phyloP scores from a whole-genome alignment of 306 rosid species.

The Castanea crenata region DNA sequence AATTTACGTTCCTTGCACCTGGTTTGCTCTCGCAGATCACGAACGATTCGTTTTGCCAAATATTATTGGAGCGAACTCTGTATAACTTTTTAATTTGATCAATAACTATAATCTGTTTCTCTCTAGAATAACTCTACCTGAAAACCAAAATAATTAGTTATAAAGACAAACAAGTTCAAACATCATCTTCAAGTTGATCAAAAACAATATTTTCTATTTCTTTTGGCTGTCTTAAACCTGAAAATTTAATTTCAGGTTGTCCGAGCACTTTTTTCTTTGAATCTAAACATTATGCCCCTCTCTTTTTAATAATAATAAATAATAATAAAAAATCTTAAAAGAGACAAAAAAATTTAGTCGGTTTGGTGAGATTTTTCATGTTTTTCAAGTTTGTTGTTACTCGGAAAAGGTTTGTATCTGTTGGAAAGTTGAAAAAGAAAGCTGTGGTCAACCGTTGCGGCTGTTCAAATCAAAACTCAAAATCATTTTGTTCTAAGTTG shows the following conservation, averaged over 20 bases:
- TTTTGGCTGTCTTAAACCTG: background rate
- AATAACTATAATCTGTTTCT: background rate
- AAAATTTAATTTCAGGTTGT: slow-evolving; percentile 4
- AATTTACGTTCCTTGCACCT: background rate
- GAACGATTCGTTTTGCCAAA: background rate
- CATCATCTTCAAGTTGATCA: background rate
- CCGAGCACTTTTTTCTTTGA: background rate
- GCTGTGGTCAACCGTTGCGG: slow-evolving; percentile 1
- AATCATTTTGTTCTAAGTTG: background rate
- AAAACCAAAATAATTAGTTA: background rate
- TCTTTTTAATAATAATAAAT: background rate
- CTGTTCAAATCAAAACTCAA: background rate
- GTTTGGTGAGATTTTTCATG: no score
- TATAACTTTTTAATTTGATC: no score
- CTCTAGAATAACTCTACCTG: background rate
- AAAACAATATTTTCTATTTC: background rate
- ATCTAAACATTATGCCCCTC: background rate
- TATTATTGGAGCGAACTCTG: no score
- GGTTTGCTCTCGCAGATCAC: background rate
- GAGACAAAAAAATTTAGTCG: no score
- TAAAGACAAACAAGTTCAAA: background rate
- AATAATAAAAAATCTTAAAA: no score
- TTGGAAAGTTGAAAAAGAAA: background rate
- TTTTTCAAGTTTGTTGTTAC: background rate
- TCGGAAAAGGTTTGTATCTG: background rate